These are phyloP conservation scores for Plenodomus tracheiphilus DNA, from an alignment of 2,329 filamentous ascomycete species.

Conservation along the genomic window DNA sequence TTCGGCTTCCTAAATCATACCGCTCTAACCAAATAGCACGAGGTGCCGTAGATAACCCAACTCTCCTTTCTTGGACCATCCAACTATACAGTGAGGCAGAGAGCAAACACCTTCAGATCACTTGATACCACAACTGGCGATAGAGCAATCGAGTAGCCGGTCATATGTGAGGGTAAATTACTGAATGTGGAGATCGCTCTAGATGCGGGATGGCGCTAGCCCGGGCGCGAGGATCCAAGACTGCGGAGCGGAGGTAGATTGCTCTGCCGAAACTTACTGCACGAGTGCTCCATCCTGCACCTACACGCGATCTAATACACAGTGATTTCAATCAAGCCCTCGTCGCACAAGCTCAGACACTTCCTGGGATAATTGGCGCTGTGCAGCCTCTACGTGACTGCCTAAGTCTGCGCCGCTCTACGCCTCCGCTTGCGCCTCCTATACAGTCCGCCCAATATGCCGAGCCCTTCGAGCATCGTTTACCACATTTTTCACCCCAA, in stretches of 20 bases:
- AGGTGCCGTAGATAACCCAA: too few relatives aligned
- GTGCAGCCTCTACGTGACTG: not conserved
- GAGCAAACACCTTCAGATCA: too few relatives aligned
- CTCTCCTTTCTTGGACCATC: too few relatives aligned
- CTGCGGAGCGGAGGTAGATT: not conserved
- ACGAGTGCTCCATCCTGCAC: not conserved
- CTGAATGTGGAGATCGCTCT: not conserved
- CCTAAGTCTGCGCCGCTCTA: not conserved
- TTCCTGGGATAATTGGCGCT: not conserved
- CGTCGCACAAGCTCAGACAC: not conserved
- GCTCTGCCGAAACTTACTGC: not conserved
- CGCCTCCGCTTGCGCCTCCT: slow-evolving; percentile 13
- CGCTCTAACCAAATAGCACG: too few relatives aligned
- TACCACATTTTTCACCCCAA: slow-evolving; percentile 77
- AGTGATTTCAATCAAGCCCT: not conserved
- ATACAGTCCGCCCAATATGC: slow-evolving; percentile 33
- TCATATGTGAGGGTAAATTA: not conserved
- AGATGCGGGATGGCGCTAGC: not conserved
- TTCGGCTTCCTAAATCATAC: too few relatives aligned
- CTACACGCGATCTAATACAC: not conserved
- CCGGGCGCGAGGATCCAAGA: not conserved
- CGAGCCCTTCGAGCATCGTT: slow-evolving; percentile 55
- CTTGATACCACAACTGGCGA: too few relatives aligned
- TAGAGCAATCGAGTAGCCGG: too few relatives aligned
- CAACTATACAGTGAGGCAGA: too few relatives aligned